phyloP scores from a whole-genome alignment of 164 flowering plant genomes.

The Umbilicus rupestris region DNA sequence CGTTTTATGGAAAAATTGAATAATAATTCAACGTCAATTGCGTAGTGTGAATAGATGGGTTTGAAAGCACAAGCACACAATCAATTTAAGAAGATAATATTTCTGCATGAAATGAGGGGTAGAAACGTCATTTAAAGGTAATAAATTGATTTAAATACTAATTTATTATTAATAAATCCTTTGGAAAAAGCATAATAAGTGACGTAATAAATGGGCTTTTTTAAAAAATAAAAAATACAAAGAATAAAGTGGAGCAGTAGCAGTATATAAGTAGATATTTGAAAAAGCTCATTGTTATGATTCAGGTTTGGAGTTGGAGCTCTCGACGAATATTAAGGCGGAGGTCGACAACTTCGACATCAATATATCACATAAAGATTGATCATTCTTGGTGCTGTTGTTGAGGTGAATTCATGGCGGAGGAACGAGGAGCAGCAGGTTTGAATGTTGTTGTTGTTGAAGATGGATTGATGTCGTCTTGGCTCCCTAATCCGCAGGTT shows the following conservation, averaged over 20 bases:
- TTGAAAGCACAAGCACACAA: too few species aligned
- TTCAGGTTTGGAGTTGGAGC: conserved; percentile 46
- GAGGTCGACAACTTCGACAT: neutral
- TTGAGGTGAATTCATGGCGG: neutral
- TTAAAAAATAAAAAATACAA: neutral
- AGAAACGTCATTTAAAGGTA: too few species aligned
- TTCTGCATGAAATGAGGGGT: too few species aligned
- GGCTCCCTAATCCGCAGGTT: conserved; percentile 1
- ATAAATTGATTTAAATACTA: too few species aligned
- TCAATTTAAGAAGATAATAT: too few species aligned
- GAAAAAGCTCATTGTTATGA: conserved; percentile 22
- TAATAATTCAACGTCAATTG: too few species aligned
- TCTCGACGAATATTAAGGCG: conserved; percentile 7
- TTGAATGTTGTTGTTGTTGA: neutral
- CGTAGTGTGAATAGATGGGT: too few species aligned
- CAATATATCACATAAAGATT: neutral
- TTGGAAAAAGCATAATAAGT: neutral
- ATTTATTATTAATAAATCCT: too few species aligned
- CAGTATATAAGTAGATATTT: neutral
- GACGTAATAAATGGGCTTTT: neutral
- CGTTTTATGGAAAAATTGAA: too few species aligned
- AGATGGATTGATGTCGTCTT: neutral
- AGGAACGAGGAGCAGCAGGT: neutral
- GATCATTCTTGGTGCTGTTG: neutral
- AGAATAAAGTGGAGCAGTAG: neutral